Base-by-base conservation (phyloP, 2,329 filamentous ascomycete species). In the Pyricularia sp. region DNA sequence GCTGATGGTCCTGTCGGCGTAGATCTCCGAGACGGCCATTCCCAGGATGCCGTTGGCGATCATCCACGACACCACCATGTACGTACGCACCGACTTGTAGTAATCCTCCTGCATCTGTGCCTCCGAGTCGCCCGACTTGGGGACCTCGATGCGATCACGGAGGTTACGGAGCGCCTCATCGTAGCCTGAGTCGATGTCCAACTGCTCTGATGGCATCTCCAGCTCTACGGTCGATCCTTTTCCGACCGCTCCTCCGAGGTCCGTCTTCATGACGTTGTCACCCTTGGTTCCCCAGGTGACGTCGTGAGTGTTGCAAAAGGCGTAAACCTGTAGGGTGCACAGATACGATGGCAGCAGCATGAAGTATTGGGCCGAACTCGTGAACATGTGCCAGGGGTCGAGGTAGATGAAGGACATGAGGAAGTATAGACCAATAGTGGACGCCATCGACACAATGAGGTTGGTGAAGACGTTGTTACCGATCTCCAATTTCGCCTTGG, bases 381-480 rank as follows among this genome's bases (percentile, higher is more conserved):
- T 99, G 81, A 99, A 91, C 92, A 99, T 95, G 83, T 99, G 95
- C 95, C 95, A 99, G 0, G 95, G 95, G 74, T 99, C 96, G 65
- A 99, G 87, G 80, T 99, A 99, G 70, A 99, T 81, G 81, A 99
- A 93, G 28, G 91, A 95, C 90, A 97, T 97, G 80, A 97, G 79
- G 82, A 99, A 95, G 84, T 98, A 99, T 58, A 99, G 84, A 0
- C 96, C 95, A 59, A 97, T 81, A 0, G 95, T 99, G 1, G 93
- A 96, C 3, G 90, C 83, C n/a, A 91, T 90, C 7, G 92, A 95
- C 67, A 99, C 88, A 75, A 98, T 92, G 71, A 99, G 86, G 79
- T 98, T 98, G 70, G 94, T 95, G 81, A 99, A 97, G 70, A 97
- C 86, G 76, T 96, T 96, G 80, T 93, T 90, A 69, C 93, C 93